phyloP scores from a whole-genome alignment of 805 yeast species.

The Zygotorulaspora florentina region DNA sequence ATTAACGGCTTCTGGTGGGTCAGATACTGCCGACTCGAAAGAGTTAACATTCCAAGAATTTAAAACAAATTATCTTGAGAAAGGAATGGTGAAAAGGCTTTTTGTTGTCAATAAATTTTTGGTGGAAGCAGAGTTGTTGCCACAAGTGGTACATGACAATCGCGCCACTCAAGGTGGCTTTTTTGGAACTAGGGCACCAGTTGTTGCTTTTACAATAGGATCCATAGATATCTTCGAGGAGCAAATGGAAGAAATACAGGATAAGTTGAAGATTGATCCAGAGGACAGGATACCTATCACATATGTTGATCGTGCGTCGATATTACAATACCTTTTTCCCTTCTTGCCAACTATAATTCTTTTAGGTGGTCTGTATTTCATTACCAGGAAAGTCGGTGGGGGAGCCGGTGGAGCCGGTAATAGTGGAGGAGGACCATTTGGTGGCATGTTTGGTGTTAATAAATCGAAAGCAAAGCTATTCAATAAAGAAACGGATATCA shows the following conservation, averaged over 20 bases:
- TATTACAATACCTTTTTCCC: constrained; percentile 60
- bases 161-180: constrained; percentile 12
- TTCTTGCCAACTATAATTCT: constrained; percentile 77
- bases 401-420: constrained; percentile 24
- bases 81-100: constrained; percentile 71
- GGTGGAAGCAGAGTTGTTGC: constrained; percentile 66
- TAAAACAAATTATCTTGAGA: constrained; percentile 69
- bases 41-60: constrained; percentile 73
- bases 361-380: constrained; percentile 63
- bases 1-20: constrained; percentile 16
- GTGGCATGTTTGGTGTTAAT: constrained; percentile 72
- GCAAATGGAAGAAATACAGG: constrained; percentile 70
- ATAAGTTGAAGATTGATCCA: constrained; percentile 59
- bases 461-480: constrained; percentile 75
- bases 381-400: constrained; percentile 42
- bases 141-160: constrained; percentile 32
- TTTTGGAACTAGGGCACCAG: constrained; percentile 31
- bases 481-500: constrained; percentile 79
- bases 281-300: constrained; percentile 72
- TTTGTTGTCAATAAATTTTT: constrained; percentile 66
- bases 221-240: constrained; percentile 83
- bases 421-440: constrained; percentile 53
- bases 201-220: constrained; percentile 78
- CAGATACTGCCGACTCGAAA: constrained; percentile 24
- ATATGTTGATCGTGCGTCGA: constrained; percentile 64